Evolutionary conservation across 116 monocot genomes (phyloP).

Genomic region (Phalaenopsis hybrid): DNA sequence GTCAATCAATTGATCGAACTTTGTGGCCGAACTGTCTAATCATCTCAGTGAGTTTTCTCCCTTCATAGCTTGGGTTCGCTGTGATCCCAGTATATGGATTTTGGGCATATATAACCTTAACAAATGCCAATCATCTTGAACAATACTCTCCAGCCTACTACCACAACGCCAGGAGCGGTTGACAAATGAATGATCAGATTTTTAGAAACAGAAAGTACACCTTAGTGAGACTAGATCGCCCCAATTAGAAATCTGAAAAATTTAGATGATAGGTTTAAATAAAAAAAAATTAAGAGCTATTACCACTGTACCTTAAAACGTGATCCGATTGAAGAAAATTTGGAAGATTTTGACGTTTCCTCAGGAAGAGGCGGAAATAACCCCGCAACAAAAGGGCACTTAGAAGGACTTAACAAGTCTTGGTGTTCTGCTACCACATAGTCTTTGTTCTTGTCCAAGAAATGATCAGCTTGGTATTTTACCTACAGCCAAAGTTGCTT

Average conservation of each 20-base stretch:
- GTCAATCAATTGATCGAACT: too few relatives aligned
- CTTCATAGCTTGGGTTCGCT: too few relatives aligned
- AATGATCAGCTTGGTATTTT: constrained; percentile 40
- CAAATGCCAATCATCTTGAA: not conserved
- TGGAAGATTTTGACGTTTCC: constrained; percentile 52
- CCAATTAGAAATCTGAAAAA: not conserved
- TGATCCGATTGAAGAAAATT: constrained; percentile 54
- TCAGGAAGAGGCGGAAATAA: constrained; percentile 52
- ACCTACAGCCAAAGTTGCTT: constrained; percentile 19
- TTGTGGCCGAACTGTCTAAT: too few relatives aligned
- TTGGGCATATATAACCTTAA: not conserved
- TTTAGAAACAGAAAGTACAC: not conserved
- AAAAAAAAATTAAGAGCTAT: not conserved
- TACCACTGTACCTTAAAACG: constrained; percentile 39
- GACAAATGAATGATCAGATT: not conserved
- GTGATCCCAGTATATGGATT: too few relatives aligned
- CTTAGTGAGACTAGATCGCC: not conserved
- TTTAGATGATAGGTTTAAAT: not conserved
- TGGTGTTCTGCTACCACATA: constrained; percentile 62
- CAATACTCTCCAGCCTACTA: not conserved
- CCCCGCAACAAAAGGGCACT: constrained; percentile 40
- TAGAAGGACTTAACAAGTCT: constrained; percentile 48
- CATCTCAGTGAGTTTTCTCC: too few relatives aligned
- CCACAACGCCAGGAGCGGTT: not conserved
- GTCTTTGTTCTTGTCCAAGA: constrained; percentile 59